These are phyloP conservation scores for Cyanodermella asteris DNA, from an alignment of 2,329 filamentous ascomycete species.

Conservation along the genomic window DNA sequence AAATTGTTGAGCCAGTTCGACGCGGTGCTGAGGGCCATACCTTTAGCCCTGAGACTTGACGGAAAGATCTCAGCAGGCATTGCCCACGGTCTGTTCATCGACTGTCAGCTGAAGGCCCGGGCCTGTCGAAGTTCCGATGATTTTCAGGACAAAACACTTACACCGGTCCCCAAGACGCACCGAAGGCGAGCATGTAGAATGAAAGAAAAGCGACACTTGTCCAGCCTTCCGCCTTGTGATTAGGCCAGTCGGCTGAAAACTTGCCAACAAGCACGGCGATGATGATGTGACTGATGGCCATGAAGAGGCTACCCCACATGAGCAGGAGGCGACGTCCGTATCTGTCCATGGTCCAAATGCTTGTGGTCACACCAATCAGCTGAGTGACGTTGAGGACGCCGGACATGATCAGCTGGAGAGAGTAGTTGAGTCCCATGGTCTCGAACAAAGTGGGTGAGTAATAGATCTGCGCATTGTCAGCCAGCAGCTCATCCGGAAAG, in stretches of 20 bases:
- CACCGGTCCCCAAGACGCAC: conserved; percentile 30
- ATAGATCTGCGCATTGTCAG: conserved; percentile 21
- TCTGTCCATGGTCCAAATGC: conserved; percentile 27
- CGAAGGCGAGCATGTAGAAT: conserved; percentile 41
- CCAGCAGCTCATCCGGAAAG: not conserved
- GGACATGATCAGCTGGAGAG: conserved; percentile 29
- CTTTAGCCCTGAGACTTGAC: conserved; percentile 14
- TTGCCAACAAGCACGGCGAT: conserved; percentile 33
- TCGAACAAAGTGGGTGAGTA: conserved; percentile 39
- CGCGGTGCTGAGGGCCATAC: conserved; percentile 15
- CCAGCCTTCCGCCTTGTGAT: conserved; percentile 31
- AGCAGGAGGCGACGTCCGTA: conserved; percentile 26
- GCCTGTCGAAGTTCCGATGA: not conserved
- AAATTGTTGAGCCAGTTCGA: conserved; percentile 25
- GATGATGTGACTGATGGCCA: conserved; percentile 26
- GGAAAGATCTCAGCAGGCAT: conserved; percentile 20
- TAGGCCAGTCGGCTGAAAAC: conserved; percentile 28
- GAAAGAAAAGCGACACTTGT: conserved; percentile 25
- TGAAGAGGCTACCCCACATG: conserved; percentile 22
- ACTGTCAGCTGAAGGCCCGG: conserved; percentile 4
- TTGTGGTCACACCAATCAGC: conserved; percentile 23
- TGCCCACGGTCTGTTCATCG: conserved; percentile 14
- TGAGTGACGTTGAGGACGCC: conserved; percentile 31
- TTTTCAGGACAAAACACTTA: conserved; percentile 6
- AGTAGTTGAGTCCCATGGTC: conserved; percentile 21